phyloP scores from a whole-genome alignment of 768 basidiomycete species.

The Mycena venus region DNA sequence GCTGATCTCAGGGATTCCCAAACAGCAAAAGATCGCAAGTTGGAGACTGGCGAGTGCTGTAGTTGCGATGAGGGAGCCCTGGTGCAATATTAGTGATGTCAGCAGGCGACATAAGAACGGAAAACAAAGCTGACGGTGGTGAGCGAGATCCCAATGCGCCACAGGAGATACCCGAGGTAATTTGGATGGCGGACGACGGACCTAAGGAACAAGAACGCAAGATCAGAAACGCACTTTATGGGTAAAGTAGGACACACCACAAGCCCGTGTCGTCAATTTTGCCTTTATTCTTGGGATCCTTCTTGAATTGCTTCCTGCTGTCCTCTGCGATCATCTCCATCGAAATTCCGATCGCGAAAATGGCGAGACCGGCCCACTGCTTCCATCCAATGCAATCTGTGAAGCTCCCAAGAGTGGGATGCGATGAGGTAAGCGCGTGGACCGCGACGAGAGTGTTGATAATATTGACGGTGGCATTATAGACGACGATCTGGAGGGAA shows the following conservation, averaged over 20 bases:
- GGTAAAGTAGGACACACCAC: background rate
- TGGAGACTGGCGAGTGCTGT: background rate
- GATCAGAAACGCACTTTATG: too few relatives aligned
- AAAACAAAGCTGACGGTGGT: constrained; percentile 15
- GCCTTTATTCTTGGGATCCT: too few relatives aligned
- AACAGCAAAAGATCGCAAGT: background rate
- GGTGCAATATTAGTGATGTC: background rate
- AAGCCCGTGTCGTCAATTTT: too few relatives aligned
- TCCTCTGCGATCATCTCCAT: constrained; percentile 39
- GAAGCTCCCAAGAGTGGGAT: constrained; percentile 12
- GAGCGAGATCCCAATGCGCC: constrained; percentile 38
- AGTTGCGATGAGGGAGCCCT: constrained; percentile 23
- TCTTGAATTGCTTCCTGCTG: constrained; percentile 39
- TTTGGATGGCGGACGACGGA: constrained; percentile 41
- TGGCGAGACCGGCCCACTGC: constrained; percentile 30
- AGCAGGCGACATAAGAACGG: background rate
- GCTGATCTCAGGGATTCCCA: constrained; percentile 10
- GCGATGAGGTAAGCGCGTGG: constrained; percentile 24
- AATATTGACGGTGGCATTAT: constrained; percentile 30
- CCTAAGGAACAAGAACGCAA: background rate
- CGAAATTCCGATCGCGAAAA: constrained; percentile 30
- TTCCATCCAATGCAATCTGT: constrained; percentile 32
- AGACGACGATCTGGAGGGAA: constrained; percentile 19
- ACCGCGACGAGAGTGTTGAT: constrained; percentile 38
- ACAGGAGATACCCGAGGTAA: constrained; percentile 39